Percentiles rank a stretch among this genome's conserved stretches.
These are phyloP conservation scores for Diddensiella caesifluorescens DNA, from an alignment of 805 yeast species.

Conservation along the genomic window DNA sequence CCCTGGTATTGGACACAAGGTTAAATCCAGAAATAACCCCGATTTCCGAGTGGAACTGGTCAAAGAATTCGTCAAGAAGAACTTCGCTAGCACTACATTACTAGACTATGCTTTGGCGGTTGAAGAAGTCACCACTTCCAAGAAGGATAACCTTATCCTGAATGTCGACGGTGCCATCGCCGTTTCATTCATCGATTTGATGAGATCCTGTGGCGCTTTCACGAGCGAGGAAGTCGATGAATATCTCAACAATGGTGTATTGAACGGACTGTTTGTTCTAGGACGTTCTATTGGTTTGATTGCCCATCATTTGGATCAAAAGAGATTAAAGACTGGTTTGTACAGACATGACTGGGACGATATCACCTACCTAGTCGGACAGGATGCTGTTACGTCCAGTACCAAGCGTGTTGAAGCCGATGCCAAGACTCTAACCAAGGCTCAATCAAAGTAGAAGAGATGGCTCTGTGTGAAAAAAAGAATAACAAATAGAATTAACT, in stretches of 20 bases:
- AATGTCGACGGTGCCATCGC: slow-evolving; percentile 45
- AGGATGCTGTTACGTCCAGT: slow-evolving; percentile 31
- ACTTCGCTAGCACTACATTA: slow-evolving; percentile 40
- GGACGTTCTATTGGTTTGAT: slow-evolving; percentile 44
- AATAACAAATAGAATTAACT: neutral
- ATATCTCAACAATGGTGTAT: slow-evolving; percentile 42
- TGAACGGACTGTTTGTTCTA: slow-evolving; percentile 42
- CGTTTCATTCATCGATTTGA: slow-evolving; percentile 39
- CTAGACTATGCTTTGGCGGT: slow-evolving; percentile 44
- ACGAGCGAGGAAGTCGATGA: slow-evolving; percentile 42
- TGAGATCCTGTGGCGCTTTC: slow-evolving; percentile 42
- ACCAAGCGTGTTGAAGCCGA: slow-evolving; percentile 35
- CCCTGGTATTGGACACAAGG: slow-evolving; percentile 45
- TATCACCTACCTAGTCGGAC: slow-evolving; percentile 39
- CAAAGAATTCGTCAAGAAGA: slow-evolving; percentile 40
- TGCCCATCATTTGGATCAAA: slow-evolving; percentile 44
- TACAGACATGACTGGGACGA: slow-evolving; percentile 48
- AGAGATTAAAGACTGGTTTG: slow-evolving; percentile 42
- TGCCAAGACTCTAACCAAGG: slow-evolving; percentile 30
- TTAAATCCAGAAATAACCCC: slow-evolving; percentile 44
- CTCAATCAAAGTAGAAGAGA: slow-evolving; percentile 20
- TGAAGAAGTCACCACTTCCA: slow-evolving; percentile 45
- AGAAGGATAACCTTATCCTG: slow-evolving; percentile 42
- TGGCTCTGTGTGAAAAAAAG: neutral
- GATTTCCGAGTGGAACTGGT: slow-evolving; percentile 45